These are phyloP conservation scores for Monosporascus sp. DNA, from an alignment of 2,329 filamentous ascomycete species.

Conservation along the genomic window DNA sequence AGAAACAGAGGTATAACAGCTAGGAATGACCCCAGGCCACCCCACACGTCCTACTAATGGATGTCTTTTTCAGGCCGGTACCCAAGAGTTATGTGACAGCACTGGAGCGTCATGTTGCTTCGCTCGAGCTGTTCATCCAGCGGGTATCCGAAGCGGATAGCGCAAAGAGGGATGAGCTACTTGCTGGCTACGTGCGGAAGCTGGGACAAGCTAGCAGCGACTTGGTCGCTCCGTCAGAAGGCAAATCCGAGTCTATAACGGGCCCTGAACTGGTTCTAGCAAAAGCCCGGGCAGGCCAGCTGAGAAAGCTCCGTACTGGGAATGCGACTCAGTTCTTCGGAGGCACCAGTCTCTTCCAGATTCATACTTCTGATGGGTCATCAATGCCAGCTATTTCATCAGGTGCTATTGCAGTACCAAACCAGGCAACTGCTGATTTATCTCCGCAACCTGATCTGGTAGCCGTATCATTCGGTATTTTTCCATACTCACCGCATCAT, in stretches of 20 bases:
- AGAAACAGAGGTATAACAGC: background rate
- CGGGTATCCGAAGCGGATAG: conserved; percentile 37
- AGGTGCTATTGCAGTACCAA: background rate
- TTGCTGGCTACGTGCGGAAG: conserved; percentile 30
- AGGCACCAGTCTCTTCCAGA: conserved; percentile 41
- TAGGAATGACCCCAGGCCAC: background rate
- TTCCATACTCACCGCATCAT: conserved; percentile 39
- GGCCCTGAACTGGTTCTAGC: conserved; percentile 21
- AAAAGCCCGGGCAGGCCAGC: conserved; percentile 30
- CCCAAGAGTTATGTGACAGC: conserved; percentile 43
- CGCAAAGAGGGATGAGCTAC: conserved; percentile 35
- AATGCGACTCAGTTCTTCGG: conserved; percentile 43
- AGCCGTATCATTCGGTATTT: conserved; percentile 5
- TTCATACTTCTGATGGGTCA: conserved; percentile 26
- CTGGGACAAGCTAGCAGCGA: conserved; percentile 4
- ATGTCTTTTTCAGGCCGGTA: conserved; percentile 30
- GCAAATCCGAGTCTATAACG: conserved; percentile 6
- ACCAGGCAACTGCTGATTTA: conserved; percentile 10
- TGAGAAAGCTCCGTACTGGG: conserved; percentile 32
- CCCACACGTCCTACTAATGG: background rate
- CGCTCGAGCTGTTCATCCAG: conserved; percentile 40
- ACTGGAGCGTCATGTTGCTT: conserved; percentile 41
- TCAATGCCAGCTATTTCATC: conserved; percentile 1
- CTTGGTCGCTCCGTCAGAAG: conserved; percentile 9
- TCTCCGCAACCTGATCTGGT: conserved; percentile 3